Evolutionary conservation across 495 filamentous ascomycete species (phyloP), one percentile per base, ranked within the genome.

Genomic region (Lasiosphaeria hispida): DNA sequence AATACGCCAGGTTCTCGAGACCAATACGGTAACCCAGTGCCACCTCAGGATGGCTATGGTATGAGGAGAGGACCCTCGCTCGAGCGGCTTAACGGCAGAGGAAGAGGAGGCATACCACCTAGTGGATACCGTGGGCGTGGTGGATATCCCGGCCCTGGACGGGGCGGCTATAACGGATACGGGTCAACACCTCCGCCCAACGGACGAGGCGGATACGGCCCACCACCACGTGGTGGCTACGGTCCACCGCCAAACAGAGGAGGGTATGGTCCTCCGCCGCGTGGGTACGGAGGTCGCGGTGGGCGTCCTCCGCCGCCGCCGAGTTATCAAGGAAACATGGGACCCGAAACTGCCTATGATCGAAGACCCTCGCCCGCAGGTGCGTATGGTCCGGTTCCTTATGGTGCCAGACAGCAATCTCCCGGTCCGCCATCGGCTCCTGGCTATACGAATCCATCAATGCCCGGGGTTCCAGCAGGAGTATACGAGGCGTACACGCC

Each of bases 1-100:
- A 66, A 64, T 33, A 58, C 69, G 7, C 62, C 63, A 3, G 47
- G 55, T 33, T 54, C 59, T 8, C 80, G 81, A 50, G 89, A 95
- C 63, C 84, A 89, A 57, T 87, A 85, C 54, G 89, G 87, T 9
- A 89, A 88, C 63, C 78, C 83, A 9, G 67, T 87, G 37, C 53
- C 79, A 13, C 70, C 80, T 6, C 77, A 73, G 50, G 77, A 70
- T 69, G 69, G 52, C 5, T 79, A 77, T 55, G 71, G 77, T 13
- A 69, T 86, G 68, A 79, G 81, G 59, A 75, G 80, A 55, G 83
- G 85, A 40, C 85, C 86, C 55, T 86, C 83, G 4, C 73, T 84
- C 51, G 81, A 81, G 61, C 81, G 81, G 13, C 80, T 87, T 80
- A 83, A 80, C 43, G 73, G 72, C 30, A 72, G 75, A 63, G 77